Evolutionary conservation across 1,284 basidiomycete species (phyloP).

Genomic region (Fomitopsis betulina): DNA sequence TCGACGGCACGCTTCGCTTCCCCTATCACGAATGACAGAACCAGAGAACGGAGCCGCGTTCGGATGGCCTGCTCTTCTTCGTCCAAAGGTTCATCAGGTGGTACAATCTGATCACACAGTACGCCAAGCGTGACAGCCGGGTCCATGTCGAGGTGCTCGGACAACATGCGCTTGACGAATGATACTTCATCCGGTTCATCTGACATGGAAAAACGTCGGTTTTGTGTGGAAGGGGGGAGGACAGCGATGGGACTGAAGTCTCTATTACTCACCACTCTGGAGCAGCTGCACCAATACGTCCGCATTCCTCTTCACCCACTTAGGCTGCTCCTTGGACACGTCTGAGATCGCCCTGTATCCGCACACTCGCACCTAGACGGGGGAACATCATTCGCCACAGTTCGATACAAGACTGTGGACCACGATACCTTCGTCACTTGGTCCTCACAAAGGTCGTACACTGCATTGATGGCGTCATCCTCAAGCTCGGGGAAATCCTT

Average conservation of each 20-base stretch:
- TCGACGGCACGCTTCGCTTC: slow-evolving; percentile 44
- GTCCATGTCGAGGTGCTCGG: slow-evolving; percentile 61
- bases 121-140: slow-evolving; percentile 56
- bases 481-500: slow-evolving; percentile 63
- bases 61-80: slow-evolving; percentile 57
- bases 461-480: slow-evolving; percentile 67
- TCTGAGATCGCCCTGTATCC: slow-evolving; percentile 61
- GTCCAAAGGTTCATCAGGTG: slow-evolving; percentile 44
- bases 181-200: slow-evolving; percentile 63
- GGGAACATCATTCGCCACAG: not conserved
- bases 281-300: slow-evolving; percentile 71
- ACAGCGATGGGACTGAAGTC: not conserved
- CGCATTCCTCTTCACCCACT: slow-evolving; percentile 64
- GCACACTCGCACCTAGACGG: slow-evolving; percentile 55
- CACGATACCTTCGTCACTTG: slow-evolving; percentile 42
- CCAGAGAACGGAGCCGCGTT: slow-evolving; percentile 51
- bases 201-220: slow-evolving; percentile 18
- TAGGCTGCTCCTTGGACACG: slow-evolving; percentile 54
- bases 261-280: slow-evolving; percentile 56
- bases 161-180: slow-evolving; percentile 55
- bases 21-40: slow-evolving; percentile 52
- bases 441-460: slow-evolving; percentile 75
- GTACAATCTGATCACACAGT: slow-evolving; percentile 61
- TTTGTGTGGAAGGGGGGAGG: not conserved
- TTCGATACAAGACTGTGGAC: not conserved